Base-by-base conservation (phyloP, 2,329 filamentous ascomycete species). In the Erysiphe neolycopersici region DNA sequence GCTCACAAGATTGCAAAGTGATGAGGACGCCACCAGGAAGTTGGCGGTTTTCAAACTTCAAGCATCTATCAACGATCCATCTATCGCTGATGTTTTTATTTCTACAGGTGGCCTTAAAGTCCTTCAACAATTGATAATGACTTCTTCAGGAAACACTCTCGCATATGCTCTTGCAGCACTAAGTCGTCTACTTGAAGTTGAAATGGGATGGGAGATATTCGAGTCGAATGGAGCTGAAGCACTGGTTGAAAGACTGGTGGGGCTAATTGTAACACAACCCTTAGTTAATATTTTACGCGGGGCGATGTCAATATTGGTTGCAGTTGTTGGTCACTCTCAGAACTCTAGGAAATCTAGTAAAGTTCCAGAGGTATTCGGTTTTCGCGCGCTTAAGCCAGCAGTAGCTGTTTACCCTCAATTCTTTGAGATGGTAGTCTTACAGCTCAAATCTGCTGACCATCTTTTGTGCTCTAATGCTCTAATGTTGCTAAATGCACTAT, bases 1-100 rank as follows among this genome's bases (percentile, higher is more conserved):
- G 51, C 64, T 77, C 52, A 64, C 69, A 62, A 71, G 72, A 50
- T 64, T 77, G 47, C 64, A 69, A 36, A 76, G 72, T 61, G 70
- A 76, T 52, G 73, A 93, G 62, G 89, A 98, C 66, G 85, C 82
- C 45, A 77, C 82, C 52, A 82, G 85, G 56, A 98, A 98, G 62
- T 94, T 95, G 82, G 89, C 89, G 47, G 89, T 91, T 47, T 98
- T 98, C 71, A 94, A 94, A 64, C 73, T 98, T 50, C 89, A 98
- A 62, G 78, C 73, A 49, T 84, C 82, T 48, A 93, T 98, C 61
- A 87, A 85, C 58, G 89, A 98, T 61, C 87, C 87, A 22, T 79
- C 84, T 42, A 95, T 95, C 59, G 89, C 89, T 54, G 89, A 95
- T 59, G 76, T 91, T 53, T 98, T 98, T 63, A 92, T 95, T 48